Evolutionary conservation across 164 flowering plant species (phyloP).

Genomic region (Umbellularia californica): DNA sequence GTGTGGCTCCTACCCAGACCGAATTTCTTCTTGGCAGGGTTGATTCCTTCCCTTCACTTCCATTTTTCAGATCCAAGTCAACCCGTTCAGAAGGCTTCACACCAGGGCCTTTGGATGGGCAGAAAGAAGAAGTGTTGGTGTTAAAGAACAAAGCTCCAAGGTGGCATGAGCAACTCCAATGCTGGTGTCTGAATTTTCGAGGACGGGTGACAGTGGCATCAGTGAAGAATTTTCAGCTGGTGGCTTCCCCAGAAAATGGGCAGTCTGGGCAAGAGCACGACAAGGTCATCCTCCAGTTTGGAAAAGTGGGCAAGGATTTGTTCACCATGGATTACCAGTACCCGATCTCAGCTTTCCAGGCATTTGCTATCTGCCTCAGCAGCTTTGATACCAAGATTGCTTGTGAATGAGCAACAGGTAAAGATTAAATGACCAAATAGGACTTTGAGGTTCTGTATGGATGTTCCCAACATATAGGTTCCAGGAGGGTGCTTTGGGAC

Average conservation of each 20-base stretch:
- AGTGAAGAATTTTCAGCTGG: slow-evolving; percentile 74
- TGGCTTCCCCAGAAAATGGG: slow-evolving; percentile 47
- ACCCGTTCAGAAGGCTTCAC: slow-evolving; percentile 24
- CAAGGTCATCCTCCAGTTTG: slow-evolving; percentile 65
- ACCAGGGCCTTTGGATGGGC: slow-evolving; percentile 32
- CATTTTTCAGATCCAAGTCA: slow-evolving; percentile 50
- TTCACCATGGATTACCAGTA: slow-evolving; percentile 78
- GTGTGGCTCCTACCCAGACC: slow-evolving; percentile 62
- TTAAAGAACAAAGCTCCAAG: slow-evolving; percentile 68
- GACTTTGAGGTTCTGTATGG: neutral
- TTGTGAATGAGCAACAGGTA: slow-evolving; percentile 55
- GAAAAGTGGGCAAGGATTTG: slow-evolving; percentile 70
- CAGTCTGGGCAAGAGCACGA: slow-evolving; percentile 48
- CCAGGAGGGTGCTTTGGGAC: neutral
- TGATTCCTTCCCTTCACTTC: slow-evolving; percentile 41
- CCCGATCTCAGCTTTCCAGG: slow-evolving; percentile 76
- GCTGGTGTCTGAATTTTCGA: slow-evolving; percentile 78
- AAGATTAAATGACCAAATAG: too few relatives aligned
- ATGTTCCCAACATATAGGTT: neutral
- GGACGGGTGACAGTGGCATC: slow-evolving; percentile 82
- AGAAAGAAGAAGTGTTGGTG: slow-evolving; percentile 42
- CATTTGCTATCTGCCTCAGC: slow-evolving; percentile 78
- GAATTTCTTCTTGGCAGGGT: slow-evolving; percentile 37
- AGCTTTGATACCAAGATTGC: slow-evolving; percentile 85
- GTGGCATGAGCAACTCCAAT: slow-evolving; percentile 88